These are phyloP conservation scores for Eremothecium sinecaudum DNA, from an alignment of 1,139 yeast species.

Conservation along the genomic window DNA sequence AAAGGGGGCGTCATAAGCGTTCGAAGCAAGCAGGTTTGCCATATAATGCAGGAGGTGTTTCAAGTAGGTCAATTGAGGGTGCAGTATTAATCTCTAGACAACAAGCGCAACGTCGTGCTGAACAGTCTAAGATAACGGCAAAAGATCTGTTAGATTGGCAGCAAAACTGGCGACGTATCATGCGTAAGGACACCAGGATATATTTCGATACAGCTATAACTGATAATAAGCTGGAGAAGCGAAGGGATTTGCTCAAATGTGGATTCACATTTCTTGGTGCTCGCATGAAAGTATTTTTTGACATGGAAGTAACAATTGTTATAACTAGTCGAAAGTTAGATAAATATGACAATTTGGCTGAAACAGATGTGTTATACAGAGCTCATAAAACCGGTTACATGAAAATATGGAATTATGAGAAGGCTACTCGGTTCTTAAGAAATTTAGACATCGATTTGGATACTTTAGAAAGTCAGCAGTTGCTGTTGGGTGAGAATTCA, in stretches of 20 bases:
- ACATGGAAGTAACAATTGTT: slow-evolving; percentile 70
- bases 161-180: slow-evolving; percentile 66
- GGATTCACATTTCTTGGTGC: slow-evolving; percentile 45
- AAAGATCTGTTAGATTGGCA: slow-evolving; percentile 65
- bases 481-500: slow-evolving; percentile 4
- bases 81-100: slow-evolving; percentile 4
- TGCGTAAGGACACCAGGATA: slow-evolving; percentile 56
- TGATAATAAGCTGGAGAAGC: slow-evolving; percentile 42
- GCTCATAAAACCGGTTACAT: slow-evolving; percentile 48
- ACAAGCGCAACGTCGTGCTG: slow-evolving; percentile 10
- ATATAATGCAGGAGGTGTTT: not conserved
- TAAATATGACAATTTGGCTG: slow-evolving; percentile 32
- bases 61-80: slow-evolving; percentile 29
- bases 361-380: slow-evolving; percentile 57
- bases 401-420: slow-evolving; percentile 84
- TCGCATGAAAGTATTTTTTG: slow-evolving; percentile 63
- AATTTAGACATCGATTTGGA: slow-evolving; percentile 48
- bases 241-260: slow-evolving; percentile 43
- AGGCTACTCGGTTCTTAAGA: slow-evolving; percentile 68
- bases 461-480: slow-evolving; percentile 9
- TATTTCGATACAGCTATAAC: slow-evolving; percentile 71
- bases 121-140: slow-evolving; percentile 12
- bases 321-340: slow-evolving; percentile 51
- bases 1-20: slow-evolving; percentile 9
- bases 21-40: slow-evolving; percentile 8